Base-by-base conservation (phyloP, 2,329 filamentous ascomycete genomes). In the Xylaria sp. region DNA sequence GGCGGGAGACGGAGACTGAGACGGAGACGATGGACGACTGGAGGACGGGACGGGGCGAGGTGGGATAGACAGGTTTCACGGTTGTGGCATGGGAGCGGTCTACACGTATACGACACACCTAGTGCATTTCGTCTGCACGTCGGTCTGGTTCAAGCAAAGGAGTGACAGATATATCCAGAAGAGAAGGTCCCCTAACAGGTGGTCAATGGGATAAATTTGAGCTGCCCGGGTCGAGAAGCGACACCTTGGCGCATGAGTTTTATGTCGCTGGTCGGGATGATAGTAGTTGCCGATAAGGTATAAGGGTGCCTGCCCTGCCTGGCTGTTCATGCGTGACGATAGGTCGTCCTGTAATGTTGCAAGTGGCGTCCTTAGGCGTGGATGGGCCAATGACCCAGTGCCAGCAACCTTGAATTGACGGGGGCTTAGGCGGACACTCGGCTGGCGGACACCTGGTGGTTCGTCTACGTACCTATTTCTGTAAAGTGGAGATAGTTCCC, bases 71-170 rank as follows among this genome's bases (percentile, higher is more conserved):
- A 61, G 61, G 69, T 51, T 73, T 74, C 65, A 74, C 56, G 70
- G 69, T 71, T 65, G 64, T 74, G 69, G 67, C 74, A 76, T 75
- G 72, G 70, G 72, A 72, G 62, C 70, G 67, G 64, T 64, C 30
- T 39, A 50, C 51, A 48, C 64, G 65, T 61, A 19, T 61, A 58
- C 36, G 58, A 54, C 61, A 71, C 50, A 24, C 56, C 34, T 50
- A 60, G 68, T 56, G 62, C 69, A 70, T 70, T 54, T 67, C 64
- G 54, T 42, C 63, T 55, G 58, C 54, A 56, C 32, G 39, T 34
- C 36, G 51, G 61, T 30, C 53, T 36, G 54, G 34, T 36, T 24
- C 21, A 47, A 48, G 60, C 21, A 50, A 61, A 63, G 48, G 59
- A 70, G 62, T 42, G 60, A 59, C 56, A 61, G 45, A 50, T 53